phyloP scores from a whole-genome alignment of 257 asterid species.

The Knoxia roxburghii region DNA sequence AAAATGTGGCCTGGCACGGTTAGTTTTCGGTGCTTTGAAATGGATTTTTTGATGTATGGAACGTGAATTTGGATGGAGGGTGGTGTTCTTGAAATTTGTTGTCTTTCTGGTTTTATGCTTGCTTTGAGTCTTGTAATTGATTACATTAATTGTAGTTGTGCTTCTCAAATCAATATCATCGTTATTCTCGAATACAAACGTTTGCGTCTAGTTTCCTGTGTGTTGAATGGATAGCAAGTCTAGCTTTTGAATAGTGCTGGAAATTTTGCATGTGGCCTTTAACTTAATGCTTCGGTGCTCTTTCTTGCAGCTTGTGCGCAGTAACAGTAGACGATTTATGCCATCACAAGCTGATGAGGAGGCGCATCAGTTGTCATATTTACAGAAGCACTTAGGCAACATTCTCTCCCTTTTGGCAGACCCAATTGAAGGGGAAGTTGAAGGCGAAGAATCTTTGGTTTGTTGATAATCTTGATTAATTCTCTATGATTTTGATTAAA shows the following conservation, averaged over 20 bases:
- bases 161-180: neutral
- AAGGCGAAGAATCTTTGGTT: constrained; percentile 79
- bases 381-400: constrained; percentile 83
- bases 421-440: constrained; percentile 64
- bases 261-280: neutral
- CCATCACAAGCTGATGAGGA: constrained; percentile 95
- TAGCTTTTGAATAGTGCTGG: neutral
- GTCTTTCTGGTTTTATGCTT: neutral
- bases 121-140: neutral
- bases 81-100: neutral
- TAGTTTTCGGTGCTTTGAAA: neutral
- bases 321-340: constrained; percentile 86
- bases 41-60: constrained; percentile 1
- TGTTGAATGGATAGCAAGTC: neutral
- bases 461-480: constrained; percentile 21
- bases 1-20: neutral
- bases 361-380: constrained; percentile 92
- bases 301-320: constrained; percentile 75
- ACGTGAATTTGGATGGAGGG: neutral
- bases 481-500: neutral
- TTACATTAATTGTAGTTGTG: neutral
- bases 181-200: too few relatives aligned
- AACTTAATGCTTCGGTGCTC: neutral
- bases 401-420: constrained; percentile 88
- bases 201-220: neutral